A percentile compares a stretch with the other conserved stretches of the same genome.
phyloP scores from a whole-genome alignment of 805 yeast species.

The Candida lessepsii region DNA sequence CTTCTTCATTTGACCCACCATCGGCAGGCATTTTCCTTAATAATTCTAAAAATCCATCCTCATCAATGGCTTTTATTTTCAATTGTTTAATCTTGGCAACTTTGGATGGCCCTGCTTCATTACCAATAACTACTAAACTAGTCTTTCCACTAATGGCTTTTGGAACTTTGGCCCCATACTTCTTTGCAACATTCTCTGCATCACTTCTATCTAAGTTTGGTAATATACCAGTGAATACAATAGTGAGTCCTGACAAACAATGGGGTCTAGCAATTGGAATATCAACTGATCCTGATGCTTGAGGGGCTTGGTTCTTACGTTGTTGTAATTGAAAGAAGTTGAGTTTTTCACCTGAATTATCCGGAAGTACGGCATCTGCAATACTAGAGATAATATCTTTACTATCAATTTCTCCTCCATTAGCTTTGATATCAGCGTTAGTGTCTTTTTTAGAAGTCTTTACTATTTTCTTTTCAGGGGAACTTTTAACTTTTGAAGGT shows the following conservation, averaged over 20 bases:
- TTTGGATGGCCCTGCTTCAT: constrained; percentile 96
- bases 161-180: constrained; percentile 89
- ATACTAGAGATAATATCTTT: constrained; percentile 39
- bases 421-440: constrained; percentile 16
- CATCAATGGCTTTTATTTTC: constrained; percentile 77
- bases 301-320: constrained; percentile 24
- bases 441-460: constrained; percentile 4
- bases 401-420: constrained; percentile 17
- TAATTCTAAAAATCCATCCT: constrained; percentile 79
- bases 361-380: constrained; percentile 72
- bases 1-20: constrained; percentile 85
- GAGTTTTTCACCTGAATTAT: constrained; percentile 50
- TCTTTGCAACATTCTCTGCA: constrained; percentile 73
- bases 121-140: constrained; percentile 85
- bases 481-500: constrained; percentile 1
- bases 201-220: constrained; percentile 77
- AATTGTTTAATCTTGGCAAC: constrained; percentile 72
- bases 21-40: constrained; percentile 80
- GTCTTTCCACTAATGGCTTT: constrained; percentile 84
- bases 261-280: constrained; percentile 83
- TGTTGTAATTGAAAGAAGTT: constrained; percentile 51
- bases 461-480: constrained; percentile 8
- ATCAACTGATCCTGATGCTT: constrained; percentile 37
- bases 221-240: constrained; percentile 89
- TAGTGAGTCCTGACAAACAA: constrained; percentile 83